Evolutionary conservation across 306 rosid species (phyloP), one percentile per base, ranked within the genome.

Genomic region (Carpinus fangiana): DNA sequence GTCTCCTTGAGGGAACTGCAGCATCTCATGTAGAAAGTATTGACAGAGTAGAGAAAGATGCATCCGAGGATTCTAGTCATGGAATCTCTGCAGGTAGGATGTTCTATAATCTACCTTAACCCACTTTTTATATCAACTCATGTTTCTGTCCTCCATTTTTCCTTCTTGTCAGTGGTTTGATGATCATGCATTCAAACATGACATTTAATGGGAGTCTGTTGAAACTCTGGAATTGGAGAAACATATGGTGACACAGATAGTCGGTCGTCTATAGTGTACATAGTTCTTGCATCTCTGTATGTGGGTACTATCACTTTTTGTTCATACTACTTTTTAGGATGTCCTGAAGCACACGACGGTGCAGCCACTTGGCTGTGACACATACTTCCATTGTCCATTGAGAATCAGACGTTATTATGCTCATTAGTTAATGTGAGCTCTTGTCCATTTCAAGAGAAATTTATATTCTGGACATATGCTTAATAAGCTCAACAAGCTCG

Each of bases 1-100:
- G 59, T 88, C 82, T 93, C 61, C 84, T 95, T 46, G 96, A 91
- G 83, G 99, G 93, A 36, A 93, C 98, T 69, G 84, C 85, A 45
- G 96, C 91, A 73, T 81, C 97, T 77, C 59, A 80, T 21, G 69
- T 48, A 7, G 92, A 76, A 74, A 75, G 77, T 69, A 55, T 79
- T 47, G 90, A 41, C 36, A 90, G 80, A 46, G 94, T 86, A 52
- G 92, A 86, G 70, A 85, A 84, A 38, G 92, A 87, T 4, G 73
- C 85, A 46, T 66, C 50, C 80, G 84, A 85, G 69, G 80, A 73
- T 60, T 77, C 84, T 53, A 83, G 80, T 70, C 76, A 46, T 72
- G 34, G 43, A n/a, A 4, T 62, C 70, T 74, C 78, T 54, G 23
- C 64, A 13, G 86, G 98, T 92, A 86, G 74, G 82, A n/a, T 78